Evolutionary conservation across 768 basidiomycete genomes (phyloP).

Genomic region (Cubamyces lactineus): DNA sequence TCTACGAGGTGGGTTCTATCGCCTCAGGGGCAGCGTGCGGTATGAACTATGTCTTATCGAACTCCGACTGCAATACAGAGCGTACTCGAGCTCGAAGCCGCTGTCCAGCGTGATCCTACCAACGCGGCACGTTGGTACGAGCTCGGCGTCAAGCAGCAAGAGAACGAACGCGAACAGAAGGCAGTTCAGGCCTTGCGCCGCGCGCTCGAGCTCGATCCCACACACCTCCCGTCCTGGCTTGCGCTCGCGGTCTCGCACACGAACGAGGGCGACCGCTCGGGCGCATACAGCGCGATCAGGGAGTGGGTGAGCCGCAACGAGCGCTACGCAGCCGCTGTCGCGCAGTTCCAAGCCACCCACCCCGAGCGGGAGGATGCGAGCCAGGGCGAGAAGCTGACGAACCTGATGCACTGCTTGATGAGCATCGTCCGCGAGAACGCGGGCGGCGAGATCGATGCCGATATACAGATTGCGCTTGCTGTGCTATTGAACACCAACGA

Average conservation of each 20-base stretch:
- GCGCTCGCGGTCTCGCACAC: slow-evolving; percentile 90
- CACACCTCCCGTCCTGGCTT: slow-evolving; percentile 80
- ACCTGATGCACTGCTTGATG: slow-evolving; percentile 79
- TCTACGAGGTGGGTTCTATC: slow-evolving; percentile 43
- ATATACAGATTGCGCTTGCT: slow-evolving; percentile 93
- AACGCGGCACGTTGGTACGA: slow-evolving; percentile 84
- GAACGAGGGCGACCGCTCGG: slow-evolving; percentile 79
- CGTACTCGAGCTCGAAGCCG: slow-evolving; percentile 87
- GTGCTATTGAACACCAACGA: slow-evolving; percentile 92
- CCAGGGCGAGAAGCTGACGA: slow-evolving; percentile 46
- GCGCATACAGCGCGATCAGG: slow-evolving; percentile 80
- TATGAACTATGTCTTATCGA: slow-evolving; percentile 20
- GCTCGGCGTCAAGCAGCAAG: slow-evolving; percentile 96
- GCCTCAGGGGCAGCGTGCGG: neutral
- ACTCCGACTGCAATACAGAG: slow-evolving; percentile 48
- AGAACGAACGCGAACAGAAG: slow-evolving; percentile 92
- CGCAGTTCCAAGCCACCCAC: slow-evolving; percentile 40
- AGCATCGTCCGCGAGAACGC: slow-evolving; percentile 69
- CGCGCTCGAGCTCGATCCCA: slow-evolving; percentile 79
- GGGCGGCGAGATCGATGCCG: slow-evolving; percentile 77
- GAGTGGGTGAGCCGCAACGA: slow-evolving; percentile 77
- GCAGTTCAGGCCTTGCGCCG: slow-evolving; percentile 85
- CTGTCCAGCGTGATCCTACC: slow-evolving; percentile 74
- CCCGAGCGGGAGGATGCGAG: slow-evolving; percentile 35
- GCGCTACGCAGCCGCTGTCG: slow-evolving; percentile 53